These are phyloP conservation scores for Fusarium subglutinans DNA, from an alignment of 2,329 filamentous ascomycete species.

Conservation along the genomic window DNA sequence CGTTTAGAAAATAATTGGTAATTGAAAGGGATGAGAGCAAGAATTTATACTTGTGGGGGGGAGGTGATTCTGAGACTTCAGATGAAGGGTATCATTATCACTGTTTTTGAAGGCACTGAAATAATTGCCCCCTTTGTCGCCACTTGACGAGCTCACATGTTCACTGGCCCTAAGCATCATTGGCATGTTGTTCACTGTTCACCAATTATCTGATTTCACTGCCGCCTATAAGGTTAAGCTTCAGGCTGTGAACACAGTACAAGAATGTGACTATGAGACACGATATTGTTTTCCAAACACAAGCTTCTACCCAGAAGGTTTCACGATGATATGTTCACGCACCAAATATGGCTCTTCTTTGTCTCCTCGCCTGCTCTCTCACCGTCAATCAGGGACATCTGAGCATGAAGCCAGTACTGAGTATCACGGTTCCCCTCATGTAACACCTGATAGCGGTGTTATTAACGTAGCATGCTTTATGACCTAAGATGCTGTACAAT, in stretches of 20 bases:
- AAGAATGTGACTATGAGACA: not conserved
- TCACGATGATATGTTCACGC: not conserved
- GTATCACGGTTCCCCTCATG: rapidly evolving
- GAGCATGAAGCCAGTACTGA: rapidly evolving
- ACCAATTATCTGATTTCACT: not conserved
- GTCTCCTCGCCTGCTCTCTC: rapidly evolving
- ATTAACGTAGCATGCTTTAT: too few relatives aligned
- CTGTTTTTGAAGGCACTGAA: not conserved
- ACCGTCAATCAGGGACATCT: too few relatives aligned
- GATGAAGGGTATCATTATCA: not conserved
- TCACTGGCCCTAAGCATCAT: not conserved
- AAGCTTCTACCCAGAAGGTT: not conserved
- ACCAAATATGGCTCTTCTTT: too few relatives aligned
- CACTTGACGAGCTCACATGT: not conserved
- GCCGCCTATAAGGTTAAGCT: not conserved
- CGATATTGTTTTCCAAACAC: not conserved
- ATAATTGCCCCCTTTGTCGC: not conserved
- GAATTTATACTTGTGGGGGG: not conserved
- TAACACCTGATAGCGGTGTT: too few relatives aligned
- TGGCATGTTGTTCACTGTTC: not conserved
- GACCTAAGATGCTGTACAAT: rapidly evolving
- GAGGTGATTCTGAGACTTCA: not conserved
- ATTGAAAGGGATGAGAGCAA: not conserved
- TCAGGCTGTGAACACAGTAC: not conserved
- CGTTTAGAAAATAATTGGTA: rapidly evolving